Evolutionary conservation across 495 filamentous ascomycete species (phyloP), one percentile per base, ranked within the genome.

Genomic region (Viridothelium virens): DNA sequence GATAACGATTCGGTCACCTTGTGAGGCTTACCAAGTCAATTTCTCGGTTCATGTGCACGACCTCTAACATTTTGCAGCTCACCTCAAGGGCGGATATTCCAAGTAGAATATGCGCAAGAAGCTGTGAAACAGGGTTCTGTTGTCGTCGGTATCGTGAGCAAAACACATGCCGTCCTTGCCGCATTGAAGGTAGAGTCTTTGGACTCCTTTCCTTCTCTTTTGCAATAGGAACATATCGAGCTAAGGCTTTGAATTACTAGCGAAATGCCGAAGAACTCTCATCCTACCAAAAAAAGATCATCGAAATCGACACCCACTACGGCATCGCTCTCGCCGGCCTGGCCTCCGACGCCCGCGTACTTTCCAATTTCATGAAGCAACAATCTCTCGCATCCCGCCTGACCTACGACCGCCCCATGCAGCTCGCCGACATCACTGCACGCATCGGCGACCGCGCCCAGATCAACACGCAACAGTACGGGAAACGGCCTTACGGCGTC

Each of bases 341-440:
- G 66, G 93, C 95, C 65, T 96, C 94, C 69, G 94, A 98, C 80
- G 95, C 94, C 76, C 92, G 94, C 71, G 94, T 98, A 73, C 92
- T 98, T 72, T 96, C 92, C 82, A 97, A 97, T 85, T 97, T 96
- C 84, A 97, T 98, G 94, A 97, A 97, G 81, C 91, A 96, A 79
- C 94, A 97, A 79, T 95, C 90, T 63, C 91, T 98, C 71, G 89
- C 91, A 75, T 91, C 91, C 66, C 91, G 91, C 74, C 89, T 98
- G 74, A 95, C 92, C 65, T 97, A 96, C 84, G 92, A 88, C 79
- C 93, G 94, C 62, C 86, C 91, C 65, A 92, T 98, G 72, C 90
- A 89, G 16, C 80, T 97, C 75, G 86, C 91, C 74, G 88, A 89
- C 38, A 89, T 97, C 70, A 91, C 96, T 63, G 81, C 84, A 33